These are phyloP conservation scores for Fonsecaea multimorphosa DNA, from an alignment of 2,329 filamentous ascomycete genomes.

Conservation along the genomic window DNA sequence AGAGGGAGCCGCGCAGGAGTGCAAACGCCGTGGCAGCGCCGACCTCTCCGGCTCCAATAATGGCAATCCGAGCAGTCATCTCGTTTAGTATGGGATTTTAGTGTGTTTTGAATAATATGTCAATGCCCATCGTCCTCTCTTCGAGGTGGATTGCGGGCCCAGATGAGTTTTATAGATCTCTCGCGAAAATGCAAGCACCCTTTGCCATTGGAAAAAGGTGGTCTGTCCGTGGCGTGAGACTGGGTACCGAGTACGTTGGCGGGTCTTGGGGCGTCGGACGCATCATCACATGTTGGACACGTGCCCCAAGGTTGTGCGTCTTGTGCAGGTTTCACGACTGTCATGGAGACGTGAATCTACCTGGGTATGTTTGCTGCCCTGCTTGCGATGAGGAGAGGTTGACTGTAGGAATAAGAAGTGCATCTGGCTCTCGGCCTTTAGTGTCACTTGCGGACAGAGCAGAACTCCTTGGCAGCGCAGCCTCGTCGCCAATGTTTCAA, in stretches of 20 bases:
- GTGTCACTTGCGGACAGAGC: neutral
- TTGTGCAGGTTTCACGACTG: neutral
- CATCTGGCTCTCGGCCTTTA: too few relatives aligned
- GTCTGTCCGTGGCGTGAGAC: neutral
- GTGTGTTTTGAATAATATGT: neutral
- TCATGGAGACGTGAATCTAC: too few relatives aligned
- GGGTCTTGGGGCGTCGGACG: neutral
- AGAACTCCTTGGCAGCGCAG: neutral
- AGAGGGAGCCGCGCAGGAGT: constrained; percentile 56
- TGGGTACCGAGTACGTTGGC: neutral
- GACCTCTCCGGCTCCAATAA: constrained; percentile 59
- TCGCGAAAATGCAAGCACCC: neutral
- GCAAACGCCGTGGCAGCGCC: constrained; percentile 60
- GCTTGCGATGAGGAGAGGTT: too few relatives aligned
- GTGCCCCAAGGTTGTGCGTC: neutral
- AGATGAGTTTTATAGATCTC: neutral
- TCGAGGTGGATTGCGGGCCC: neutral
- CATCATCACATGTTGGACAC: constrained; percentile 3
- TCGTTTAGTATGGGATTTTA: neutral
- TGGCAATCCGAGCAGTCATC: constrained; percentile 47
- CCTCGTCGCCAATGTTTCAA: neutral
- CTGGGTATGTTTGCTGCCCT: too few relatives aligned
- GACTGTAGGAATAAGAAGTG: too few relatives aligned
- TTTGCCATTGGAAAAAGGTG: neutral
- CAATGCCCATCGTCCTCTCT: neutral